Evolutionary conservation across 2,329 filamentous ascomycete species (phyloP).

Genomic region (Ceratocystis cubensis): DNA sequence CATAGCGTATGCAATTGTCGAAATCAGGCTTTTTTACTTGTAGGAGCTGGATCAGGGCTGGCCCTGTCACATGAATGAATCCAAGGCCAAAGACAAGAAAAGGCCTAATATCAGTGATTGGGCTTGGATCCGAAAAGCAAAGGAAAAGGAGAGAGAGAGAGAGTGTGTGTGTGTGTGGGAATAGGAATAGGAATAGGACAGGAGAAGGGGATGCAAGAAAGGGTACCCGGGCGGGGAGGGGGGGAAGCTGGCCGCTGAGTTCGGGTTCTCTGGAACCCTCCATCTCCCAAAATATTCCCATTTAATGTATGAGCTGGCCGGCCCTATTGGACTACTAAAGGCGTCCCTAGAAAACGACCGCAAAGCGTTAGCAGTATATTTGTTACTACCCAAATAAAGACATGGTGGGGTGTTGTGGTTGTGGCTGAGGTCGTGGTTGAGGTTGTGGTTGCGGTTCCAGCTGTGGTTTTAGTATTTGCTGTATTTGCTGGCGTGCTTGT

Average conservation of each 20-base stretch:
- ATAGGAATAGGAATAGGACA: too few species aligned
- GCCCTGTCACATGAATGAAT: constrained; percentile 7
- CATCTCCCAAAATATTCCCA: background rate
- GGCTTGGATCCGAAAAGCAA: background rate
- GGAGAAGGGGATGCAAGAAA: too few species aligned
- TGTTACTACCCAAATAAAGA: background rate
- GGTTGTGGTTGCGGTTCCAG: too few species aligned
- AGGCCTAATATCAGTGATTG: background rate
- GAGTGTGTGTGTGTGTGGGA: background rate
- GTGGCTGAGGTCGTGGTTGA: too few species aligned
- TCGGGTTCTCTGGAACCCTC: background rate
- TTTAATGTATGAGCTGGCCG: background rate
- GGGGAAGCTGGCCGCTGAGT: background rate
- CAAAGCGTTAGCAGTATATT: background rate
- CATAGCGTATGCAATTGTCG: background rate
- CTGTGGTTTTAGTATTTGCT: too few species aligned
- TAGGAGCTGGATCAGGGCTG: background rate
- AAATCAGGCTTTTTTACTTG: background rate
- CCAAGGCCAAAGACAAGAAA: background rate
- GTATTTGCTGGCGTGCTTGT: background rate
- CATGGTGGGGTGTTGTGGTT: background rate
- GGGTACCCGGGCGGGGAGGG: background rate
- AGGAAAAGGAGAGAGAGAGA: background rate
- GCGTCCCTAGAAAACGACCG: background rate
- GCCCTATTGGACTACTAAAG: background rate